Percentiles rank a stretch among this genome's conserved stretches.
These are phyloP conservation scores for Alternaria sp. DNA, from an alignment of 2,329 filamentous ascomycete species.

Conservation along the genomic window DNA sequence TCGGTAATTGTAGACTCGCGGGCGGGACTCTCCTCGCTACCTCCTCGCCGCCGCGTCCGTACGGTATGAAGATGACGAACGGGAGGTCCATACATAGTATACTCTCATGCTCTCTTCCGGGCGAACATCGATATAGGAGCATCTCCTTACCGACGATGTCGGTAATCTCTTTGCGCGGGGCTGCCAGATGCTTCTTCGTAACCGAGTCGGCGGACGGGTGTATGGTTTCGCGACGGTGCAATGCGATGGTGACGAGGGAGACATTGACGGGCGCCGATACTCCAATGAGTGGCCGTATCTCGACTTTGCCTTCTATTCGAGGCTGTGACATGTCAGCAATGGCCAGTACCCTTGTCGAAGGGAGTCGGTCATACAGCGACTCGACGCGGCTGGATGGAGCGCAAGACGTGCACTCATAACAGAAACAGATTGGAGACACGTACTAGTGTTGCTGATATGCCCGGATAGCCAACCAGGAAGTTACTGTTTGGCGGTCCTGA, in stretches of 20 bases:
- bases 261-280: conserved; percentile 88
- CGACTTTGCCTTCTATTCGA: conserved; percentile 96
- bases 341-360: conserved; percentile 9
- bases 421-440: conserved; percentile 49
- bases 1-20: conserved; percentile 86
- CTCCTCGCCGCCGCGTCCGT: conserved; percentile 88
- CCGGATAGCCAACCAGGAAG: conserved; percentile 95
- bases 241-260: conserved; percentile 90
- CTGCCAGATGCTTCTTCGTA: conserved; percentile 87
- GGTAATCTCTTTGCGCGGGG: conserved; percentile 85
- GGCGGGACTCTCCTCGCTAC: conserved; percentile 88
- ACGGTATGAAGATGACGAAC: conserved; percentile 97
- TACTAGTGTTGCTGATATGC: conserved; percentile 96
- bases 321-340: conserved; percentile 64
- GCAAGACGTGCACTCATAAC: conserved; percentile 1
- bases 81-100: conserved; percentile 96
- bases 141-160: conserved; percentile 97
- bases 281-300: conserved; percentile 86
- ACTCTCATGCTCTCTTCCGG: conserved; percentile 83
- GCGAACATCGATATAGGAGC: conserved; percentile 83
- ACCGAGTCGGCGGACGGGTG: conserved; percentile 95
- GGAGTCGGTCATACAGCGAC: conserved; percentile 2
- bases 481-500: conserved; percentile 96
- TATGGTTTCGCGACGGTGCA: conserved; percentile 93
- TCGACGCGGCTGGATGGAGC: conserved; percentile 1